Evolutionary conservation across 208 protist species (phyloP).

Genomic region (Leishmania gerbilli): DNA sequence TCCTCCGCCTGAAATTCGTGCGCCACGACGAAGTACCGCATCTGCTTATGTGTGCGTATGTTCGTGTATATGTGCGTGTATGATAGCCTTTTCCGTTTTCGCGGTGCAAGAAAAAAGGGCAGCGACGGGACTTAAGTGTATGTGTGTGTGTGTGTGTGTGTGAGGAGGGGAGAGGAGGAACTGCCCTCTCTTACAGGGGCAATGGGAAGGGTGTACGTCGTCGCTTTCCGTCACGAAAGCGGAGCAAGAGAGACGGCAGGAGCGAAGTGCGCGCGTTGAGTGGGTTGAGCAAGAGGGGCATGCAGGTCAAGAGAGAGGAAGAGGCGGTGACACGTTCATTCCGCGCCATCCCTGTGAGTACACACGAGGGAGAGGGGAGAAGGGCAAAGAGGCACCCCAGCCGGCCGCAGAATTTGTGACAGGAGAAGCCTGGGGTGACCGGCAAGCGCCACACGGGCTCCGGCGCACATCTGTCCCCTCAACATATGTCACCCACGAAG

Average conservation of each 20-base stretch:
- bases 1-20: conserved; percentile 82
- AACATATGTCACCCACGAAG: neutral
- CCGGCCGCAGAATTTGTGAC: neutral
- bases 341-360: neutral
- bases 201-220: neutral
- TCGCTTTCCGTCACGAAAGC: neutral
- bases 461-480: neutral
- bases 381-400: neutral
- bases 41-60: conserved; percentile 1
- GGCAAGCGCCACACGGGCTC: neutral
- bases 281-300: neutral
- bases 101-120: neutral
- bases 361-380: too few species aligned
- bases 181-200: neutral
- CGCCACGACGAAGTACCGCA: conserved; percentile 53
- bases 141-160: neutral
- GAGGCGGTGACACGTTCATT: neutral
- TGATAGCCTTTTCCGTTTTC: neutral
- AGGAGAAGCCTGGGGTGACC: neutral
- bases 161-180: neutral
- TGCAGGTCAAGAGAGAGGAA: neutral
- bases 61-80: neutral
- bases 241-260: neutral
- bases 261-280: neutral
- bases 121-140: neutral